These are phyloP conservation scores for Cladosporium sp. DNA, from an alignment of 2,329 filamentous ascomycete species.

Conservation along the genomic window DNA sequence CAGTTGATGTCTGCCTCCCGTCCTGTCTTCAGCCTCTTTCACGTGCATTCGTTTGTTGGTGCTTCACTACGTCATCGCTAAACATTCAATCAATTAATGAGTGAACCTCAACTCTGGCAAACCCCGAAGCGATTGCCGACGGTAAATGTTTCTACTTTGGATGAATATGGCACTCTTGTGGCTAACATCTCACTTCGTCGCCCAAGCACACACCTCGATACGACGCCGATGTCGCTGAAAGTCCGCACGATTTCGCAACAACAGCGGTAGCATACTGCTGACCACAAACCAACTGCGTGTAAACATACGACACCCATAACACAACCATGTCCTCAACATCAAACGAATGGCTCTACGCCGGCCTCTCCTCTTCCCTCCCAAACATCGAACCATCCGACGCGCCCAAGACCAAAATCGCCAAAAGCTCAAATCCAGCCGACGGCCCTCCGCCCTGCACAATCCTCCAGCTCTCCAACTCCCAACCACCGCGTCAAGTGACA, in stretches of 20 bases:
- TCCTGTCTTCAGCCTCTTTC: not conserved
- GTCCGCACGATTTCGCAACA: not conserved
- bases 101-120: not conserved
- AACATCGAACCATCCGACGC: constrained; percentile 51
- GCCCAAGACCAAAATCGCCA: constrained; percentile 46
- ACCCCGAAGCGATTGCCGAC: not conserved
- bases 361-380: constrained; percentile 58
- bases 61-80: not conserved
- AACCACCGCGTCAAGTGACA: constrained; percentile 26
- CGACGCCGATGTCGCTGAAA: constrained; percentile 6
- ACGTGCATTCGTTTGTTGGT: not conserved
- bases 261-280: not conserved
- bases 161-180: not conserved
- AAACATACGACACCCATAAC: not conserved
- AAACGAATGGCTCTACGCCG: constrained; percentile 56
- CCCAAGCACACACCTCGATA: not conserved
- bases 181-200: not conserved
- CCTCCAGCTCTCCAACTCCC: constrained; percentile 42
- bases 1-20: not conserved
- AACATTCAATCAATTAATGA: not conserved
- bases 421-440: constrained; percentile 37
- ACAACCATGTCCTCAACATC: not conserved
- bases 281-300: not conserved
- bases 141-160: not conserved
- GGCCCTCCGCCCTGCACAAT: constrained; percentile 55